Evolutionary conservation across 2,329 filamentous ascomycete species (phyloP), one percentile per base, ranked within the genome.

Genomic region (Colletotrichum lupini): DNA sequence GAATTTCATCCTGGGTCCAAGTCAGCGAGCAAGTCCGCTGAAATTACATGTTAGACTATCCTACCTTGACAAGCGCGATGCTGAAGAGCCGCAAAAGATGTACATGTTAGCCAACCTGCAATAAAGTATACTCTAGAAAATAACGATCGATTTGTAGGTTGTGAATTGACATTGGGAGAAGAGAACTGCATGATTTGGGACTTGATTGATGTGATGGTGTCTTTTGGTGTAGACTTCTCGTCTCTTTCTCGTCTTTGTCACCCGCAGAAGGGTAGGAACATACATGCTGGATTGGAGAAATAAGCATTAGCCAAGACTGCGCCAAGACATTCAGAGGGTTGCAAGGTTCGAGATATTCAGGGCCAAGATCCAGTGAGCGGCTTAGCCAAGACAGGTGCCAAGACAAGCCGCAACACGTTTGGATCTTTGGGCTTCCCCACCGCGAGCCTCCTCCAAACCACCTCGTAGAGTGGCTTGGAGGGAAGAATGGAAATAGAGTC

Each of bases 21-120:
- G 37, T 71, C 19, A 69, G 12, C 14, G 24, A 14, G 3, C 14
- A 30, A 11, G 7, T 12, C 8, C 55, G 58, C 28, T 12, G 63
- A 56, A 26, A 14, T 56, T 30, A 7, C 9, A 8, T 60, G n/a
- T n/a, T 8, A 12, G 14, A 8, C 16, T 53, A 35, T 74, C 82
- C 60, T 78, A 90, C 89, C 84, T 95, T 94, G 77, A 92, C 90
- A 32, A 95, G 85, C 57, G 93, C 93, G 82, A 95, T 94, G 81
- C 92, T 95, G 81, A 81, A 76, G 79, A 80, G 77, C 52, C 64
- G 68, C 49, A 58, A 55, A 42, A 53, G 26, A 70, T 68, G 70
- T 67, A 81, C 28, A 65, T 64, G 70, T 73, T 37, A 73, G 70
- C 22, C 22, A 86, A 81, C 85, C 80, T 79, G 49, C 22, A 68